Conservation (phyloP, 2,329 filamentous ascomycete genomes). For the Ophiosphaerella herpotricha region DNA sequence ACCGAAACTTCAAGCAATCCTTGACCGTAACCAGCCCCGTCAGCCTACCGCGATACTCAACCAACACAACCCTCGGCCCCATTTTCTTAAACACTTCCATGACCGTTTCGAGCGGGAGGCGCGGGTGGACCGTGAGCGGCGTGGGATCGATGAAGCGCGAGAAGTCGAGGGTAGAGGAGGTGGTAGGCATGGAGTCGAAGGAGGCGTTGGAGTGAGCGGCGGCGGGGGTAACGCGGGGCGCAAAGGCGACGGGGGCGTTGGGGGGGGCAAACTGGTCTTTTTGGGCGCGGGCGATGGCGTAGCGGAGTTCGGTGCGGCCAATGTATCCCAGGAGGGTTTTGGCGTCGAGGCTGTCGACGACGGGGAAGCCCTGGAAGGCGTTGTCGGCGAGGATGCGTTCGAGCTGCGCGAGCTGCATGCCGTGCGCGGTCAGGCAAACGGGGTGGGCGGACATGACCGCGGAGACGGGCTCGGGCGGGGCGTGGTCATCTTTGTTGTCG, state of each 20-base stretch:
- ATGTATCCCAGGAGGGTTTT: slow-evolving; percentile 88
- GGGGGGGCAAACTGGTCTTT: slow-evolving; percentile 75
- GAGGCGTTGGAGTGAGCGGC: slow-evolving; percentile 46
- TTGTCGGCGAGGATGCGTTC: slow-evolving; percentile 77
- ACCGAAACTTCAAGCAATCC: slow-evolving; percentile 95
- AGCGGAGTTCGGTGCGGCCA: slow-evolving; percentile 86
- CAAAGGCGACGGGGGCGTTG: slow-evolving; percentile 43
- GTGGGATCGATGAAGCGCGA: slow-evolving; percentile 86
- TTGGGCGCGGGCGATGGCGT: slow-evolving; percentile 73
- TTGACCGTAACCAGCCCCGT: slow-evolving; percentile 91
- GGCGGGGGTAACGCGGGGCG: not conserved
- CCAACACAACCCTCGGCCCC: slow-evolving; percentile 87
- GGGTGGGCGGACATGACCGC: slow-evolving; percentile 83
- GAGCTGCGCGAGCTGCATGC: slow-evolving; percentile 74
- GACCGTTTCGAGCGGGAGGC: slow-evolving; percentile 89
- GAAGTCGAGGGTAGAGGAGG: slow-evolving; percentile 72
- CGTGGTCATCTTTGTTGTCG: slow-evolving; percentile 96
- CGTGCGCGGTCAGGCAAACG: slow-evolving; percentile 73
- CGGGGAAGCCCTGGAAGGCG: slow-evolving; percentile 89
- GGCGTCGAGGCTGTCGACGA: slow-evolving; percentile 73
- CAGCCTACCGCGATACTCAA: slow-evolving; percentile 85
- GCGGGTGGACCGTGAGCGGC: slow-evolving; percentile 87
- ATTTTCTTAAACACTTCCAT: slow-evolving; percentile 99
- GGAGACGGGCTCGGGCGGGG: slow-evolving; percentile 91
- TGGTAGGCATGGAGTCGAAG: slow-evolving; percentile 64